phyloP scores from a whole-genome alignment of 2,329 filamentous ascomycete genomes.

The Xylaria sp. region DNA sequence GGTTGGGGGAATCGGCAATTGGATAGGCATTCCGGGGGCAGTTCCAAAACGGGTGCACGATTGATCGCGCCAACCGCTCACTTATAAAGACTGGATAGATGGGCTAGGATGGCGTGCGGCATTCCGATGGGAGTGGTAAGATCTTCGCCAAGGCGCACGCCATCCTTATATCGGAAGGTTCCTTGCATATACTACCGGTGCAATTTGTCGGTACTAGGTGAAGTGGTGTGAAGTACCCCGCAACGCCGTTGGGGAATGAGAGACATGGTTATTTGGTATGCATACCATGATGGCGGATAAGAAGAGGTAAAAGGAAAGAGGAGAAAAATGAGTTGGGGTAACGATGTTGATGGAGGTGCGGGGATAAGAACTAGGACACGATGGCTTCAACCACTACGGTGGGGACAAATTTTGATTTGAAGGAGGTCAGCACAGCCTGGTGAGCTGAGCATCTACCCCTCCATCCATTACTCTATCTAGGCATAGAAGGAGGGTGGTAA shows the following conservation, averaged over 20 bases:
- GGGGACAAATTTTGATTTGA: background rate
- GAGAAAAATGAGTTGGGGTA: slow-evolving; percentile 1
- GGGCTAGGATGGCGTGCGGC: too few species aligned
- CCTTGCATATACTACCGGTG: background rate
- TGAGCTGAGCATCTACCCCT: slow-evolving; percentile 1
- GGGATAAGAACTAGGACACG: background rate
- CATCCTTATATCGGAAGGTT: background rate
- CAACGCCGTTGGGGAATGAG: background rate
- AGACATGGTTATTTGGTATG: background rate
- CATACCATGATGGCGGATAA: background rate
- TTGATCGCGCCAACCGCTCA: background rate
- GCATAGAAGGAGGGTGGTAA: background rate
- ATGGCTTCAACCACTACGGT: background rate
- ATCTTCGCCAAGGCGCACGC: background rate
- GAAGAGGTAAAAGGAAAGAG: background rate
- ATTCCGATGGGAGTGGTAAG: too few species aligned
- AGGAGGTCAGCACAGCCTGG: background rate
- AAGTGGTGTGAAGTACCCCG: slow-evolving; percentile 7
- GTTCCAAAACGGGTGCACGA: background rate
- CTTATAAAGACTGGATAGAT: background rate
- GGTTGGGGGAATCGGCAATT: background rate
- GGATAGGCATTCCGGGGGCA: background rate
- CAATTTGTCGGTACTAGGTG: background rate
- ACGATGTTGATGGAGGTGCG: background rate
- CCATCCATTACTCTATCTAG: background rate